Evolutionary conservation across 371 early-diverging fungal genomes (phyloP).

Genomic region (Mortierella sp.): DNA sequence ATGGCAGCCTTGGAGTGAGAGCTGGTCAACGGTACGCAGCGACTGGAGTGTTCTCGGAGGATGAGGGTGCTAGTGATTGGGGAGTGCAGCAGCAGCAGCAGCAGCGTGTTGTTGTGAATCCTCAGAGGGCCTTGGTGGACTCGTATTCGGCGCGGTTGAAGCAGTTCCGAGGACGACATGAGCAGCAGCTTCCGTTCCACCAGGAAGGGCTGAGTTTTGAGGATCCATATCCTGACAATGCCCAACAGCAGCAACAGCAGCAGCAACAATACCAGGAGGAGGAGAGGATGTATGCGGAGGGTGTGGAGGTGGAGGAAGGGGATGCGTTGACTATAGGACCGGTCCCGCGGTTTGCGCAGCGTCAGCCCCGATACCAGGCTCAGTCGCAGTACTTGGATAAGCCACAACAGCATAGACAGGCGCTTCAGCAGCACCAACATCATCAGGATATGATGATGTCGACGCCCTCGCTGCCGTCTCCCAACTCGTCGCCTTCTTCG

Average conservation of each 20-base stretch:
- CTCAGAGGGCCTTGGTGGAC: conserved; percentile 1
- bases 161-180: conserved; percentile 14
- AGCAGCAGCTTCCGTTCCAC: conserved; percentile 18
- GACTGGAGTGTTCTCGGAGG: conserved; percentile 27
- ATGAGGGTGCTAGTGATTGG: conserved; percentile 33
- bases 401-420: neutral
- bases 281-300: conserved; percentile 16
- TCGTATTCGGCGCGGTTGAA: conserved; percentile 13
- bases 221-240: neutral
- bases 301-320: neutral
- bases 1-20: conserved; percentile 15
- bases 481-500: conserved; percentile 49
- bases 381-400: neutral
- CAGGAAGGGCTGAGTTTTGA: conserved; percentile 5
- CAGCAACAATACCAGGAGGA: conserved; percentile 17
- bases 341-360: conserved; percentile 23
- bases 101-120: neutral
- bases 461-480: conserved; percentile 35
- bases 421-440: conserved; percentile 13
- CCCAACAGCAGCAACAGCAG: conserved; percentile 13
- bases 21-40: conserved; percentile 20
- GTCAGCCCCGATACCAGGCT: neutral
- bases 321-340: neutral
- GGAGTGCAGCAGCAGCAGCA: conserved; percentile 9
- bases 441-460: conserved; percentile 55